Evolutionary conservation across 1,284 basidiomycete species (phyloP).

Genomic region (Ceratobasidium sp.): DNA sequence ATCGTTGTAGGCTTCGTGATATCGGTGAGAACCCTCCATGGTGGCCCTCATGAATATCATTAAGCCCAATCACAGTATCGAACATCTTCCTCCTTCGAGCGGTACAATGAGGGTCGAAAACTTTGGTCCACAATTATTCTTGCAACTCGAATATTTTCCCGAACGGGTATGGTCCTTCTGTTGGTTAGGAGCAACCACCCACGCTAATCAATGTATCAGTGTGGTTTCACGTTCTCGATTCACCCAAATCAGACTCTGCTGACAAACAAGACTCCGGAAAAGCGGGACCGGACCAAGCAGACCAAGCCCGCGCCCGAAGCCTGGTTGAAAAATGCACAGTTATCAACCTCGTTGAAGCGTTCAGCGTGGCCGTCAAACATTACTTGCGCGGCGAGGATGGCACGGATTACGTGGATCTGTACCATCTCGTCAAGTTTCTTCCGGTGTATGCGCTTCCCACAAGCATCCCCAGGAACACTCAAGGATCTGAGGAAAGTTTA

Average conservation of each 20-base stretch:
- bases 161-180: constrained; percentile 51
- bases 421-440: constrained; percentile 58
- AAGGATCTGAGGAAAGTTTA: neutral
- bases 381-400: constrained; percentile 73
- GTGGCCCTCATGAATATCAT: neutral
- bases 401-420: constrained; percentile 68
- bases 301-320: constrained; percentile 59
- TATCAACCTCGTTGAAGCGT: constrained; percentile 68
- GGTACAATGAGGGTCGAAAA: constrained; percentile 74
- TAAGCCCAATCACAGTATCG: constrained; percentile 56
- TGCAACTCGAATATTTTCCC: constrained; percentile 63
- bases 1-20: constrained; percentile 74
- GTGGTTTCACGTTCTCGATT: constrained; percentile 71
- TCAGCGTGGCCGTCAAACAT: constrained; percentile 63
- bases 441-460: constrained; percentile 69
- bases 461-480: constrained; percentile 51
- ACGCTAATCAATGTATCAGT: constrained; percentile 55
- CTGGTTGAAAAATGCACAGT: constrained; percentile 75
- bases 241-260: constrained; percentile 31
- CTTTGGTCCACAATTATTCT: constrained; percentile 76
- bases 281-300: neutral
- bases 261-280: neutral
- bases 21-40: constrained; percentile 52
- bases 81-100: constrained; percentile 79
- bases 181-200: neutral